Base-by-base conservation (phyloP, 2,329 filamentous ascomycete genomes). In the Lithohypha guttulata region DNA sequence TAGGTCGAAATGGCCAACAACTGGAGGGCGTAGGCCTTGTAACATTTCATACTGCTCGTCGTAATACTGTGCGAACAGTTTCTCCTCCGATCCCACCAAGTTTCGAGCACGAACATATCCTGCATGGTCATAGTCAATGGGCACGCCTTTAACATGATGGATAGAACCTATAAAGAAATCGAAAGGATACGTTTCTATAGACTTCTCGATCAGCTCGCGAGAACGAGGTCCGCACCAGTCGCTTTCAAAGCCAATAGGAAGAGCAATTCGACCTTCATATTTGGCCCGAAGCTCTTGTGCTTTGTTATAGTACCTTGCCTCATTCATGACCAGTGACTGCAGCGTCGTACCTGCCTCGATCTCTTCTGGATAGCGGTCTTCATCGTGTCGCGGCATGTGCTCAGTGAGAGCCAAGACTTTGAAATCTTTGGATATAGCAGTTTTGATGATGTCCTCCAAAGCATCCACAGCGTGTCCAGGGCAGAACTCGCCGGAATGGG, bases 401-500 rank as follows among this genome's bases (percentile, higher is more conserved):
- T 98, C 91, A 1, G 87, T 94, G 42, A 98, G 63, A 15, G 81
- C 85, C 56, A 95, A 86, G 14, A 81, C 81, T 46, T 77, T 75
- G 72, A 93, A 91, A 29, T 81, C 79, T 45, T 81, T 71, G 33
- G 70, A 62, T 50, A 96, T 84, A 48, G 89, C 89, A 9, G 78
- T 73, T 55, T 79, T 73, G 51, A 96, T 68, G 34, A 96, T 75
- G 49, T 85, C 79, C 59, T 96, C 89, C 7, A 98, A 73, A 14
- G 77, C 72, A 58, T 93, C 77, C 56, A 81, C 77, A 35, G 91
- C 91, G 66, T 98, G 91, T 51, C 81, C 77, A 7, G 79, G 79
- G 66, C 91, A 98, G 68, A 98, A 98, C 59, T 98, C 84, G 47
- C 91, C 91, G 25, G 91, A 96, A 65, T 98, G 91, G 56, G 85